Evolutionary conservation across 495 filamentous ascomycete species (phyloP), one percentile per base, ranked within the genome.

Genomic region (Hypoxylon lienhwacheense): DNA sequence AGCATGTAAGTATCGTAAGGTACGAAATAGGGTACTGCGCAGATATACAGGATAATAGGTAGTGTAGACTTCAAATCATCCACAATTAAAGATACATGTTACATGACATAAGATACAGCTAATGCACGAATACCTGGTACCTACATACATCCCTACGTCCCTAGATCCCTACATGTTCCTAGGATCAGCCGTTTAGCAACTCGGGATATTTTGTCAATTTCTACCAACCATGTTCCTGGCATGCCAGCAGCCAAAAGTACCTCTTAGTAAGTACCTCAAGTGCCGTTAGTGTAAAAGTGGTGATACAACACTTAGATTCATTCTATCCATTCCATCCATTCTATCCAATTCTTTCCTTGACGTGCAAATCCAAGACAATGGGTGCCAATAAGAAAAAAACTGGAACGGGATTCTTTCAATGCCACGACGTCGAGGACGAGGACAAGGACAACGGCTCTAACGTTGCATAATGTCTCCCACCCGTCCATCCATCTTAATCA

Each of bases 271-370:
- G 14, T 25, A 21, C 40, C 40, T 17, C 41, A 61, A 61, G 45
- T 61, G 57, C 57, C 57, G 51, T 61, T 61, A 55, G 57, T 47
- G 57, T 51, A 22, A 43, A 53, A n/a, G n/a, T 55, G 33, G 58
- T 61, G 40, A 16, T 61, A 56, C 50, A 46, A 16, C 20, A 46
- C 41, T 34, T 35, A 35, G 32, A n/a, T n/a, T n/a, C 51, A 61
- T 51, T 61, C 57, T 51, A 51, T 43, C 35, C 26, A 55, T 19
- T 55, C 52, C 52, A n/a, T n/a, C n/a, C 51, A 61, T 51, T 61
- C 57, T 51, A 51, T 43, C 35, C 26, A 55, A 25, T 55, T 55
- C 52, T 40, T 26, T 48, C 45, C 25, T 50, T 37, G 21, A 42
- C 34, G 15, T 42, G 21, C 46, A 29, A 31, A 52, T 61, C 51